Evolutionary conservation across 805 yeast species (phyloP).

Genomic region (Candida easanensis): DNA sequence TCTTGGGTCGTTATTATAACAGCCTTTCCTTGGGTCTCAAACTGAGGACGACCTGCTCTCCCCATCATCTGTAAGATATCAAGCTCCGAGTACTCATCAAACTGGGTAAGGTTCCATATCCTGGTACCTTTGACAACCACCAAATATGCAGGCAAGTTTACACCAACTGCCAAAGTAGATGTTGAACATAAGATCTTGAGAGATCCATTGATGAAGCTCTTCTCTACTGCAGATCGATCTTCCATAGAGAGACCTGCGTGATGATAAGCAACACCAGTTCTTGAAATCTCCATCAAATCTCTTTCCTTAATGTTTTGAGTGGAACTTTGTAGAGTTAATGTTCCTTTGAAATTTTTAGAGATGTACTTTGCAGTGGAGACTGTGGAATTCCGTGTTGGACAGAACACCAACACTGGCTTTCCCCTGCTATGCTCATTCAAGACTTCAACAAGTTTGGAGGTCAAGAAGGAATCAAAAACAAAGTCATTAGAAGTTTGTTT

Average conservation of each 20-base stretch:
- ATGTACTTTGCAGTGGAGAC: constrained; percentile 44
- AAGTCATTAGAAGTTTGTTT: constrained; percentile 41
- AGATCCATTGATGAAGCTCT: constrained; percentile 39
- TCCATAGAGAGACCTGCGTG: constrained; percentile 53
- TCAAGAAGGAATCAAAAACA: constrained; percentile 44
- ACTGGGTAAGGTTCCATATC: constrained; percentile 49
- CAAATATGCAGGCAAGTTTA: constrained; percentile 58
- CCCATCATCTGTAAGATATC: constrained; percentile 65
- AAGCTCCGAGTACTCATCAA: constrained; percentile 51
- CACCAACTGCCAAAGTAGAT: constrained; percentile 60
- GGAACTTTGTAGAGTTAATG: background rate
- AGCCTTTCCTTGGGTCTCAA: constrained; percentile 46
- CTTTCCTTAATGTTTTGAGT: constrained; percentile 24
- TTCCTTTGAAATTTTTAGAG: constrained; percentile 16
- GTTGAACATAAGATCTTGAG: constrained; percentile 54
- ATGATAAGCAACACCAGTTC: constrained; percentile 48
- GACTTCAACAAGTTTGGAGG: constrained; percentile 39
- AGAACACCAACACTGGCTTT: constrained; percentile 48
- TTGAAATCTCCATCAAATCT: constrained; percentile 25
- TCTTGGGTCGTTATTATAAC: constrained; percentile 43
- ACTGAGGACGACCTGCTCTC: constrained; percentile 62
- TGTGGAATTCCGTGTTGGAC: constrained; percentile 51
- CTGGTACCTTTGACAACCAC: constrained; percentile 63
- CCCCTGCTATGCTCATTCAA: constrained; percentile 35
- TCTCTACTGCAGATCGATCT: constrained; percentile 47